Evolutionary conservation across 495 filamentous ascomycete genomes (phyloP).

Genomic region (Aspergillus nidulans): DNA sequence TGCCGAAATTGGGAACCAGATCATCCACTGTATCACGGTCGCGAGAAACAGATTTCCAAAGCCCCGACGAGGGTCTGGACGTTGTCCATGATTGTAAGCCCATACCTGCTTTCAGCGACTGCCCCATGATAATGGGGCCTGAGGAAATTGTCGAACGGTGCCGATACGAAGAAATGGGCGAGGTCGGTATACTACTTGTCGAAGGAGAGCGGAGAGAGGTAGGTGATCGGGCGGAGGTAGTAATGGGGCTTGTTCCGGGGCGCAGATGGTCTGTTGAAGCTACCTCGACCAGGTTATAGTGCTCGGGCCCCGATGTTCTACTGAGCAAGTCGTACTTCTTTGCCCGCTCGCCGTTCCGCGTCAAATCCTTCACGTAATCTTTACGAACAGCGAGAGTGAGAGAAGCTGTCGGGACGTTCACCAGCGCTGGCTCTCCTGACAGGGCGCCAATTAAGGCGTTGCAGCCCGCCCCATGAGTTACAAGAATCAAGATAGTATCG

Average conservation of each 20-base stretch:
- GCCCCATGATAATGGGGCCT: constrained; percentile 22
- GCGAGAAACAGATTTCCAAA: constrained; percentile 33
- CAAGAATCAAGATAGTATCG: constrained; percentile 80
- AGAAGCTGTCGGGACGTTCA: constrained; percentile 85
- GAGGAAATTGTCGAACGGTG: constrained; percentile 28
- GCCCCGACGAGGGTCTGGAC: constrained; percentile 23
- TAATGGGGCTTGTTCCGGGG: constrained; percentile 37
- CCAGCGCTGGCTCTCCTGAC: constrained; percentile 79
- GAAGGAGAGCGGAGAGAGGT: constrained; percentile 22
- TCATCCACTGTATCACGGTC: constrained; percentile 26
- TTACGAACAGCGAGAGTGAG: constrained; percentile 84
- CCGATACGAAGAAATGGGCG: constrained; percentile 21
- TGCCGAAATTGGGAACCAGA: constrained; percentile 36
- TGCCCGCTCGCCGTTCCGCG: constrained; percentile 19
- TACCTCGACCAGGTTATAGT: constrained; percentile 72
- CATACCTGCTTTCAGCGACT: constrained; percentile 17
- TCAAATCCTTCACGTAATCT: constrained; percentile 32
- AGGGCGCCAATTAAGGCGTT: constrained; percentile 92
- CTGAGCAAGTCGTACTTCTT: constrained; percentile 12
- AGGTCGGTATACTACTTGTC: constrained; percentile 21
- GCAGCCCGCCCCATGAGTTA: constrained; percentile 96
- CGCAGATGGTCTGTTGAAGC: constrained; percentile 80
- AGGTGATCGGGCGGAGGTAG: constrained; percentile 25
- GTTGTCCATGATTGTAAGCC: constrained; percentile 26
- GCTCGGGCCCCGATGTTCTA: constrained; percentile 43